Conservation (phyloP, 495 filamentous ascomycete species). For the Neurospora sp. region DNA sequence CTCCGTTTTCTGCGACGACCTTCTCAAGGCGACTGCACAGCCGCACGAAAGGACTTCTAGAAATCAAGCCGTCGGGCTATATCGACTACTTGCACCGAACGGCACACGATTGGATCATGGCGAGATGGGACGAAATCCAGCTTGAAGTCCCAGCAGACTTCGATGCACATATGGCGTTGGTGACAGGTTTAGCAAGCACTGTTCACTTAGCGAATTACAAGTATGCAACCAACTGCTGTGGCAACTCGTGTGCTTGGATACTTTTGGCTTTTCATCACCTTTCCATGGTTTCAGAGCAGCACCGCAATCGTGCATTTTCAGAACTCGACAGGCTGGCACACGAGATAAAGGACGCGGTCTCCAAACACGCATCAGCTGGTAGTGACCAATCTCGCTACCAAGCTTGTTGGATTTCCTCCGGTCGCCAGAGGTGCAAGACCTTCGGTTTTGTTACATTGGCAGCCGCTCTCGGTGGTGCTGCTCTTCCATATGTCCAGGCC, state of each 20-base stretch:
- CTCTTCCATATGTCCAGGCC: background rate
- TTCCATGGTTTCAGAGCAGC: background rate
- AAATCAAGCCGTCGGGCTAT: background rate
- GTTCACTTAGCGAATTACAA: background rate
- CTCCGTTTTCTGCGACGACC: background rate
- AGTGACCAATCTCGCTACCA: no score
- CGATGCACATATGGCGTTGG: background rate
- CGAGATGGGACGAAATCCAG: background rate
- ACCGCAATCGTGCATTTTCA: background rate
- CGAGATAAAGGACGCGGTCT: background rate
- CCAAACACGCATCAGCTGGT: background rate
- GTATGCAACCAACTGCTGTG: background rate
- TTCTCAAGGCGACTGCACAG: background rate
- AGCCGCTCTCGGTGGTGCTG: background rate
- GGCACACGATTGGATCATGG: background rate
- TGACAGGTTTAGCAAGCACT: background rate
- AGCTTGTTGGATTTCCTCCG: background rate
- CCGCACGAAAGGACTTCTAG: background rate
- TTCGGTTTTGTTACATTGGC: background rate
- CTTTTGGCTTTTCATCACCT: background rate
- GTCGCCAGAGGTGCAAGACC: background rate
- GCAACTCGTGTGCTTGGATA: background rate
- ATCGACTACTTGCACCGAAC: background rate
- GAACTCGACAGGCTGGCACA: background rate
- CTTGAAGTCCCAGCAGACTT: background rate